Base-by-base conservation (phyloP, 352 stramenopile species). In the Pythium folliculosum region DNA sequence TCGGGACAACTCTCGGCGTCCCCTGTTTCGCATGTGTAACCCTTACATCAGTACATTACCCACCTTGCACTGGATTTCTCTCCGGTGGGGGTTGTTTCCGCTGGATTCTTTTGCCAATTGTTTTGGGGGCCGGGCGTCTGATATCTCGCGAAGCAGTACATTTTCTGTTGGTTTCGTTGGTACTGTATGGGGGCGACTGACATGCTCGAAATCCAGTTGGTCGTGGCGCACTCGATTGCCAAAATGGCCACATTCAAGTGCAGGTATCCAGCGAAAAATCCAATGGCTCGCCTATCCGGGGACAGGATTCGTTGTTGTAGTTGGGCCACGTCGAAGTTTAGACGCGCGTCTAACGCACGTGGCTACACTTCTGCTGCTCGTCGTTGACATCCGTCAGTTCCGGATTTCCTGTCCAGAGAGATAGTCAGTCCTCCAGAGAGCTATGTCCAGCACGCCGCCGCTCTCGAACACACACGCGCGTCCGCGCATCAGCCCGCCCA, bases 251-350 rank as follows among this genome's bases (percentile, higher is more conserved):
- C 57, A 30, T 56, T 55, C 44, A 48, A 55, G 44, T 37, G 16
- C 22, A 40, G 27, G 22, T 61, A 63, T 64, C 57, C 57, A 64
- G 57, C 32, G 19, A 38, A 25, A 64, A 64, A 64, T 64, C 57
- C 57, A 64, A 44, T 52, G 35, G 9, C 25, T 23, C 5, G 27
- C 27, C 27, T 32, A 32, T 32, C 27, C 27, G 27, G 27, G 27
- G 37, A 43, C 10, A 5, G 51, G 9, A 22, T 45, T 5, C 27
- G 27, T 32, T 32, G 27, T 32, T 32, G 27, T 32, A 32, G 27
- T 32, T 32, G 27, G 25, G 23, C 8, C 21, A 37, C 17, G 25
- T 55, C 13, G 48, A n/a, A 37, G 13, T 19, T 32, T 32, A 32
- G 27, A 32, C 27, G 27, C 27, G 27, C 27, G 27, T 32, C 27